Conservation (phyloP, 495 filamentous ascomycete species). For the Daldinia concentrica region DNA sequence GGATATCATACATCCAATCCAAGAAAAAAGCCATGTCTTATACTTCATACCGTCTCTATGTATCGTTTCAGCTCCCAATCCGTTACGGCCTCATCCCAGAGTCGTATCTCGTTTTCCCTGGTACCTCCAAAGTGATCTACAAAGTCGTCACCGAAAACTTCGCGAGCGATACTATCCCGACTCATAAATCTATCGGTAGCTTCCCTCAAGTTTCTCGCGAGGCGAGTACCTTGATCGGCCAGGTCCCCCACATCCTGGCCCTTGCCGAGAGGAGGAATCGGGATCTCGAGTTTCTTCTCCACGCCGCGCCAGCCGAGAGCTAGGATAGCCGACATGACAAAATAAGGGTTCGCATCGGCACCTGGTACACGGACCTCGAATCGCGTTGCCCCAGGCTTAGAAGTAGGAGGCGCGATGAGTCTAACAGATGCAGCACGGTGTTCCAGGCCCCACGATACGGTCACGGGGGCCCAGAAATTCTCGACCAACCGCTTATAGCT, state of each 20-base stretch:
- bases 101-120: slow-evolving; percentile 84
- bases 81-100: slow-evolving; percentile 96
- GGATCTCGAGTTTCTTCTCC: slow-evolving; percentile 85
- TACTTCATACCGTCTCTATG: slow-evolving; percentile 71
- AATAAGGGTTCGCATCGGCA: slow-evolving; percentile 88
- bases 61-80: slow-evolving; percentile 86
- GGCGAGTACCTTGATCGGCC: slow-evolving; percentile 70
- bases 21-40: neutral
- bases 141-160: slow-evolving; percentile 93
- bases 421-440: slow-evolving; percentile 92
- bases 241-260: slow-evolving; percentile 79
- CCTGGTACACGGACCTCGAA: slow-evolving; percentile 93
- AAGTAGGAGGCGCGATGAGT: slow-evolving; percentile 85
- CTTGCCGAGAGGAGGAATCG: slow-evolving; percentile 82
- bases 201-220: slow-evolving; percentile 85
- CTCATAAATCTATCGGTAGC: slow-evolving; percentile 79
- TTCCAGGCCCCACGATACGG: slow-evolving; percentile 95
- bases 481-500: slow-evolving; percentile 97
- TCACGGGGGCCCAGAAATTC: slow-evolving; percentile 99
- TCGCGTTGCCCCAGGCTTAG: slow-evolving; percentile 82
- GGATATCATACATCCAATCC: slow-evolving; percentile 12
- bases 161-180: slow-evolving; percentile 81
- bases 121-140: slow-evolving; percentile 96
- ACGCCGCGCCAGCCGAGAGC: slow-evolving; percentile 89
- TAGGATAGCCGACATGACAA: slow-evolving; percentile 86